Base-by-base conservation (phyloP, 805 yeast genomes). In the Ascoidea tarda region DNA sequence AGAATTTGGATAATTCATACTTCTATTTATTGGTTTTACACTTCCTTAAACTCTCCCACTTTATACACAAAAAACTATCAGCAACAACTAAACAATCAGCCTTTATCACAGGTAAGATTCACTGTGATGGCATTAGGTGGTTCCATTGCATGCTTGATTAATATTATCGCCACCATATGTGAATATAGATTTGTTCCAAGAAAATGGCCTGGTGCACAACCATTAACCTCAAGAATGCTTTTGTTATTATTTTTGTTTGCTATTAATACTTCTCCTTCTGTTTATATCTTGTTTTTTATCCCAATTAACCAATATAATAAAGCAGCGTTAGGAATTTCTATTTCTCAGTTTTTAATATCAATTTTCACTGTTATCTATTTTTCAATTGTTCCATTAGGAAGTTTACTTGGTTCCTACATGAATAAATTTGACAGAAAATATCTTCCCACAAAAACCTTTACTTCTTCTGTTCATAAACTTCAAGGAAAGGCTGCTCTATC, bases 1-100 rank as follows among this genome's bases (percentile, higher is more conserved):
- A 69, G 96, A 53, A 78, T 84, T 51, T 84, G 91, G 90, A 80
- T 84, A 52, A 76, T 86, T 50, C 96, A 87, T 61, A 69, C 81
- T 46, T 72, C 87, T 1, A 69, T 80, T 42, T 87, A 84, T 63
- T 87, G 96, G 96, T 77, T 79, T 53, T 87, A 80, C 61, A 83
- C 89, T 0, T 63, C 82, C 48, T 76, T 75, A 62, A 84, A 87
- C 62, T 71, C 89, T 0, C 81, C 86, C 0, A 75, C 85, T 0
- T 68, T 87, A 33, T 86, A 83, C 63, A 82, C 88, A 0, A 66
- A 67, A 46, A 67, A 76, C 51, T 84, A 83, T 60, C 69, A 69
- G 50, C 79, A 77, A 46, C 62, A 70, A 5, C 57, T 71, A 49
- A 75, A 84, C 59, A 82, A 78, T 61, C 76, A 75, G 38, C 95